phyloP scores from a whole-genome alignment of 345 rosid species.

The Brassica cretica region DNA sequence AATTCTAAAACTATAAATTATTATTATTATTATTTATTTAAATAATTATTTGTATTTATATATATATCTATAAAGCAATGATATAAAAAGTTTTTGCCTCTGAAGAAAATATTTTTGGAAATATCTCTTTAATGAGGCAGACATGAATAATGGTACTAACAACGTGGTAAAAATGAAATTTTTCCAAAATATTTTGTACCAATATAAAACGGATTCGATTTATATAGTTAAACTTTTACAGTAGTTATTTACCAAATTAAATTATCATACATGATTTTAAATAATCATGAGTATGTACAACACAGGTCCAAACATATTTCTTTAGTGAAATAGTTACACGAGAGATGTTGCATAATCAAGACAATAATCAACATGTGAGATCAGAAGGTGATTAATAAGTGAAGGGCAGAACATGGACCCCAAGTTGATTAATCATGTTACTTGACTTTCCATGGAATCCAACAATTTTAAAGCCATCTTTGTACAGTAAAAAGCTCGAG shows the following conservation, averaged over 20 bases:
- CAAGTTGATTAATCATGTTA: slow-evolving; percentile 28
- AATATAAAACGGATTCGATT: not conserved
- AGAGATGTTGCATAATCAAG: not conserved
- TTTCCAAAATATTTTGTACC: not conserved
- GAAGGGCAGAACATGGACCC: slow-evolving; percentile 28
- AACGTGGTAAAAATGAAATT: no score
- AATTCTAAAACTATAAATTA: no score
- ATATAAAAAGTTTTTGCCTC: no score
- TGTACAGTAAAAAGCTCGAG: slow-evolving; percentile 16
- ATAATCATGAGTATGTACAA: not conserved
- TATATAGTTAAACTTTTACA: not conserved
- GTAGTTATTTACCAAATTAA: not conserved
- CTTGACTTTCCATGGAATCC: slow-evolving; percentile 38
- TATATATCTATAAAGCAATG: no score
- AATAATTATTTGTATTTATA: no score
- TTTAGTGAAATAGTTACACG: not conserved
- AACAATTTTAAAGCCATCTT: slow-evolving; percentile 19
- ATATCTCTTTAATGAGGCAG: no score
- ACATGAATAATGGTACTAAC: no score
- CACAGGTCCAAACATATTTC: not conserved
- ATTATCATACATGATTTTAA: not conserved
- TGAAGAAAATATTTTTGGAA: no score
- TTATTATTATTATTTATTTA: no score
- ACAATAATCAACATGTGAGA: not conserved
- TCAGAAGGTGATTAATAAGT: not conserved